Evolutionary conservation across 106 monocot species (phyloP), one percentile per base, ranked within the genome.

Genomic region (Platanthera guangdongensis): DNA sequence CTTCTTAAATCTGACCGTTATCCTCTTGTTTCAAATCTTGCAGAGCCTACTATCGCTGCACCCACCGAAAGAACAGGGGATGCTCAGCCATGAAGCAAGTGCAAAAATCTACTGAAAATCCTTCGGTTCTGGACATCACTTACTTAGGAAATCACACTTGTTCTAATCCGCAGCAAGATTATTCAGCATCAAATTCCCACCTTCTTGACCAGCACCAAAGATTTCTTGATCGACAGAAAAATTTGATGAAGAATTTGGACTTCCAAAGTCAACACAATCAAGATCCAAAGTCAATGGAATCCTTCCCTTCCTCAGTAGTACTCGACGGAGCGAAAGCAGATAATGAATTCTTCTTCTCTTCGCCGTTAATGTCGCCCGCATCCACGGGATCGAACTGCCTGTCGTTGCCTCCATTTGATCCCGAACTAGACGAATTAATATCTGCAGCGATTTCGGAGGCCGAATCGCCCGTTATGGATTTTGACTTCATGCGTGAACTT

Each of bases 81-180:
- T 89, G 89, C 72, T 74, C 49, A n/a, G 86, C 89, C 45, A 80
- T 67, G 63, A 89, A 89, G 30, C 89, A 82, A 49, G 77, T 89
- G n/a, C 89, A 89, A 52, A 48, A 65, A 14, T 57, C 86, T 3
- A 84, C 86, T 49, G 64, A 79, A 4, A 67, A 86, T 63, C 81
- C 78, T 0, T 47, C 72, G 9, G 45, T 75, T 55, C 82, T 89
- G 21, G 80, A 82, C 25, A 60, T 89, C 73, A 78, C 77, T 16
- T 86, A 84, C 82, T 28, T 62, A 14, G 74, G 84, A 8, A 21
- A 25, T 45, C 89, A 86, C 74, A 82, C 79, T 2, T 86, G 89
- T 32, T 63, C 51, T 48, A 74, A 7, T 46, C 1, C 51, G 5
- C 14, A 46, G 32, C 16, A 50, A 16, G 8, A 74, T 7, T 19